Percentiles rank a stretch among this genome's conserved stretches.
phyloP scores from a whole-genome alignment of 305 asterid species.

The Rubia peregrina region DNA sequence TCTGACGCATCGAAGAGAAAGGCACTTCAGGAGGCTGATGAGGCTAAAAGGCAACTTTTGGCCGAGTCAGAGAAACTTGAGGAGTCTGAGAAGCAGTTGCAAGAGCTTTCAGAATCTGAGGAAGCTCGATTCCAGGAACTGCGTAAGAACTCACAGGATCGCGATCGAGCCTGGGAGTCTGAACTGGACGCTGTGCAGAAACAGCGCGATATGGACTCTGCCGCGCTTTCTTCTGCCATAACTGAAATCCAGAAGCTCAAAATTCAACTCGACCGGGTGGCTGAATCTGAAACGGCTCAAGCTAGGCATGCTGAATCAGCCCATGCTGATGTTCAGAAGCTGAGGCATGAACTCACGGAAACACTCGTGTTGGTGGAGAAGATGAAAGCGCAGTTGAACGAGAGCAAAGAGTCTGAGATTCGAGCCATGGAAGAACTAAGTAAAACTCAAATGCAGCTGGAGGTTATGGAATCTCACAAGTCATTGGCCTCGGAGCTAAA shows the following conservation, averaged over 20 bases:
- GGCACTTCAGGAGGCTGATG: constrained; percentile 70
- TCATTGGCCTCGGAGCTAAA: constrained; percentile 54
- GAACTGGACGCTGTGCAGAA: constrained; percentile 73
- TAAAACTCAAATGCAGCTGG: constrained; percentile 49
- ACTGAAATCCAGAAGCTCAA: constrained; percentile 74
- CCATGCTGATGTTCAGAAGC: constrained; percentile 43
- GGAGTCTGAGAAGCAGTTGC: constrained; percentile 51
- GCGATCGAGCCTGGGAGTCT: constrained; percentile 76
- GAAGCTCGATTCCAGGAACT: constrained; percentile 66
- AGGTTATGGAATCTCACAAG: constrained; percentile 34
- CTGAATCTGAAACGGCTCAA: constrained; percentile 58
- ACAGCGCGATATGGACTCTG: constrained; percentile 70
- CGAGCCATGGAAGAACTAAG: constrained; percentile 53
- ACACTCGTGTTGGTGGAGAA: constrained; percentile 51
- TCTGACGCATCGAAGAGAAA: constrained; percentile 61
- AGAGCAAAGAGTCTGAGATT: constrained; percentile 57
- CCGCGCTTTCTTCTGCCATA: constrained; percentile 61
- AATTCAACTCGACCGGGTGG: constrained; percentile 42
- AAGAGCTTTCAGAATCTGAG: constrained; percentile 42
- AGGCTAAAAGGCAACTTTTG: constrained; percentile 48
- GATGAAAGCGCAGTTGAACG: constrained; percentile 50
- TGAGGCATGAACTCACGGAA: constrained; percentile 56
- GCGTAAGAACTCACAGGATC: constrained; percentile 75
- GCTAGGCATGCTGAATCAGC: constrained; percentile 71
- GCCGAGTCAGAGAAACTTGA: constrained; percentile 55